phyloP scores from a whole-genome alignment of 2,329 filamentous ascomycete genomes.

The Talaromyces sp. region DNA sequence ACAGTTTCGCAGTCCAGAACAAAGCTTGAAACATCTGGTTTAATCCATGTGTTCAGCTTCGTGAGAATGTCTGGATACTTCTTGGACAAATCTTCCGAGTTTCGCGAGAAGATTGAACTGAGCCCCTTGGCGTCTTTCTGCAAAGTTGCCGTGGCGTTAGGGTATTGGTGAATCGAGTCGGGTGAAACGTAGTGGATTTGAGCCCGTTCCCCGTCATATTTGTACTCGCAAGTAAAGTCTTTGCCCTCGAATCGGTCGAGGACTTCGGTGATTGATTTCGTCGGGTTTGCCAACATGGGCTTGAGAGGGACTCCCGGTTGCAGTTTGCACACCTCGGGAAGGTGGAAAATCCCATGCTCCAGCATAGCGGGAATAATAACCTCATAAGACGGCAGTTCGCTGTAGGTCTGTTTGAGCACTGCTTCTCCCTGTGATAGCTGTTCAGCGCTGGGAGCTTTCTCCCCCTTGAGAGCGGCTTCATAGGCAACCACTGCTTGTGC shows the following conservation, averaged over 20 bases:
- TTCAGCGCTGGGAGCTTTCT: conserved; percentile 60
- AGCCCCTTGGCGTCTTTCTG: conserved; percentile 67
- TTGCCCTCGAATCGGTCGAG: conserved; percentile 93
- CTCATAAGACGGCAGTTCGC: conserved; percentile 91
- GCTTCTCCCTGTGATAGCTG: conserved; percentile 79
- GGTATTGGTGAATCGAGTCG: conserved; percentile 65
- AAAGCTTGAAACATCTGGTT: conserved; percentile 84
- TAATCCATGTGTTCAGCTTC: conserved; percentile 85
- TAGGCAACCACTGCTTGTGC: conserved; percentile 84
- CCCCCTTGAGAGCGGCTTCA: conserved; percentile 64
- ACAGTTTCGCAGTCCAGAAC: conserved; percentile 98
- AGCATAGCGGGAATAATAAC: conserved; percentile 88
- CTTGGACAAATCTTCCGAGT: conserved; percentile 93
- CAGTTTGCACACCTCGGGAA: conserved; percentile 81
- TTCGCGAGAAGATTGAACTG: conserved; percentile 91
- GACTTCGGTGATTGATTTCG: conserved; percentile 96
- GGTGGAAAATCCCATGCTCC: conserved; percentile 74
- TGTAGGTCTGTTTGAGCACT: conserved; percentile 85
- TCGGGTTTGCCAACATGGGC: conserved; percentile 97
- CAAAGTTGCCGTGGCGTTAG: conserved; percentile 56
- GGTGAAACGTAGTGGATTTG: conserved; percentile 96
- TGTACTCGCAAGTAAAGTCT: conserved; percentile 97
- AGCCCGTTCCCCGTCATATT: conserved; percentile 96
- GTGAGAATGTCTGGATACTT: conserved; percentile 95
- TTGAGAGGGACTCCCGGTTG: conserved; percentile 92